Evolutionary conservation across 2,329 filamentous ascomycete species (phyloP).

Genomic region (Lasiodiplodia gonubiensis): DNA sequence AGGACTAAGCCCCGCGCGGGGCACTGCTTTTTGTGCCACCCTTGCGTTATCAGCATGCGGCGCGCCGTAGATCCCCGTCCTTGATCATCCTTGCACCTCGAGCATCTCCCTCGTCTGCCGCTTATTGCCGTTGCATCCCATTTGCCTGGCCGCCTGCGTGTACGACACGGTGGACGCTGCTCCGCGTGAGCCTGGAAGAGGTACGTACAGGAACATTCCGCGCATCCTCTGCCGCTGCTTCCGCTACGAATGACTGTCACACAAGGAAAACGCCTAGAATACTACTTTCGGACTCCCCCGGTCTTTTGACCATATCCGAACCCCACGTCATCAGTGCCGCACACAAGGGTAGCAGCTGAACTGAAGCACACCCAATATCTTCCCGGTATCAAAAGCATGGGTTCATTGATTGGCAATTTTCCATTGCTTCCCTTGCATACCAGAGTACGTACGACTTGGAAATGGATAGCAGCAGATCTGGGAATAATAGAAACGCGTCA

Average conservation of each 20-base stretch:
- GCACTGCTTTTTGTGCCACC: neutral
- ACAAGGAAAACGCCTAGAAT: neutral
- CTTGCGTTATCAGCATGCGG: conserved; percentile 15
- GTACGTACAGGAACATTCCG: too few species aligned
- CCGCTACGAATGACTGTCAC: neutral
- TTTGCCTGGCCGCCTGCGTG: neutral
- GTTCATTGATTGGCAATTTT: neutral
- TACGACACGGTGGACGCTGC: neutral
- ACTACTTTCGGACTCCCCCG: neutral
- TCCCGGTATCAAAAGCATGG: neutral
- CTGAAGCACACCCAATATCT: neutral
- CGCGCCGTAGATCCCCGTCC: neutral
- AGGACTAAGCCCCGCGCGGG: conserved; percentile 11
- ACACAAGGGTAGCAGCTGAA: neutral
- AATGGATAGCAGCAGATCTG: neutral
- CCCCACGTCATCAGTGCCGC: neutral
- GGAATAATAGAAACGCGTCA: neutral
- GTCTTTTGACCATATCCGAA: neutral
- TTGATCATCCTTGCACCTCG: neutral
- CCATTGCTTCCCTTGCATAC: neutral
- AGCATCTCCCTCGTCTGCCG: neutral
- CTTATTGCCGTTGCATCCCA: neutral
- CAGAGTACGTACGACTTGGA: neutral
- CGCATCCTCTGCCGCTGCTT: conserved; percentile 5
- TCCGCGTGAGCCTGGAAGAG: conserved; percentile 11